Conservation (phyloP, 1,284 basidiomycete genomes). For the Ganoderma multipileum region DNA sequence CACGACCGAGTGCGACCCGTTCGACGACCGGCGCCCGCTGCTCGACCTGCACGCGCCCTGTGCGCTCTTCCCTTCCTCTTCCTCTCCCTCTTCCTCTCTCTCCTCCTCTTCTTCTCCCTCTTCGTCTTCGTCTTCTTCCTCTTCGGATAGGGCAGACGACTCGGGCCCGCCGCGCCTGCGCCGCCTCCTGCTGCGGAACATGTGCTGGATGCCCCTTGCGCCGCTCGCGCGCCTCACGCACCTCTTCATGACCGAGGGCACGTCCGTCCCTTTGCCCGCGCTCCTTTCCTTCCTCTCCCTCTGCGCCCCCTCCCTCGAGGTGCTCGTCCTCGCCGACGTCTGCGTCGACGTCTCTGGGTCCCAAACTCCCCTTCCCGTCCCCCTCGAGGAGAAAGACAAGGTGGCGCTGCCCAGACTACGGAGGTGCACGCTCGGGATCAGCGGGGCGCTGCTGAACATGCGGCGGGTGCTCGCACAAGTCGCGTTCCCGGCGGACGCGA, state of each 20-base stretch:
- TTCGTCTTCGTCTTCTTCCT: too few species aligned
- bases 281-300: conserved; percentile 24
- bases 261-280: conserved; percentile 21
- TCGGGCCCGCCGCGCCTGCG: conserved; percentile 7
- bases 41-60: conserved; percentile 16
- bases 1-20: conserved; percentile 17
- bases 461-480: conserved; percentile 21
- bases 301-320: conserved; percentile 20
- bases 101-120: background rate
- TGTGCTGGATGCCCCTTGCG: conserved; percentile 25
- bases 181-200: conserved; percentile 24
- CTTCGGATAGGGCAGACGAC: background rate
- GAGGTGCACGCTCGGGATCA: conserved; percentile 23
- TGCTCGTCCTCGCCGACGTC: conserved; percentile 25
- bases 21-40: conserved; percentile 27
- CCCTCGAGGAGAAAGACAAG: background rate
- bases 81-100: background rate
- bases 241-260: conserved; percentile 24
- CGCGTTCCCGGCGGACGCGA: conserved; percentile 20
- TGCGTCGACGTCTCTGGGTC: conserved; percentile 18
- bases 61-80: conserved; percentile 12
- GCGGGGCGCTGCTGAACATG: conserved; percentile 26
- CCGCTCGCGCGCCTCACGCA: conserved; percentile 24
- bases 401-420: conserved; percentile 18
- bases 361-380: background rate